These are phyloP conservation scores for Allantophomopsis lycopodina DNA, from an alignment of 2,329 filamentous ascomycete species.

Conservation along the genomic window DNA sequence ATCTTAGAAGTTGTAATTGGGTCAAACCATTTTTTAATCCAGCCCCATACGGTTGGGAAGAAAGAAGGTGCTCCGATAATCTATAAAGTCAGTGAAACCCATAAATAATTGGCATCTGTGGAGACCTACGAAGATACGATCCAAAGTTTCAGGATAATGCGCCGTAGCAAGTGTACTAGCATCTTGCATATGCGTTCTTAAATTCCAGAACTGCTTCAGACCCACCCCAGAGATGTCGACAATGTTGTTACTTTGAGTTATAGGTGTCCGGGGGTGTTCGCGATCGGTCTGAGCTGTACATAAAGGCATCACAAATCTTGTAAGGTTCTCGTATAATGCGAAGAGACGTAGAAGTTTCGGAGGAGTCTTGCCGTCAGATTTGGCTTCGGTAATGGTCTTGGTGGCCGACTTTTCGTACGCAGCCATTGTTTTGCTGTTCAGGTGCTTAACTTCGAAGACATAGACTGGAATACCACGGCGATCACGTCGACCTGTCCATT, in stretches of 20 bases:
- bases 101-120: too few species aligned
- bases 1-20: conserved; percentile 93
- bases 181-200: conserved; percentile 88
- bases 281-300: conserved; percentile 65
- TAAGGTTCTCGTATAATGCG: conserved; percentile 86
- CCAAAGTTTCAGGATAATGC: conserved; percentile 89
- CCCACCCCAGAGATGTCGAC: conserved; percentile 84
- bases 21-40: conserved; percentile 93
- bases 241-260: conserved; percentile 88
- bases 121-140: conserved; percentile 49
- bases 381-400: conserved; percentile 43
- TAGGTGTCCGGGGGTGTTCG: conserved; percentile 64
- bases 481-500: conserved; percentile 89
- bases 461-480: conserved; percentile 85
- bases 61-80: conserved; percentile 84
- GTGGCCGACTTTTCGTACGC: conserved; percentile 57
- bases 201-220: conserved; percentile 89
- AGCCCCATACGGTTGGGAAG: conserved; percentile 88
- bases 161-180: conserved; percentile 79
- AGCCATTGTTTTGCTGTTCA: conserved; percentile 70
- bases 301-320: conserved; percentile 73
- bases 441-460: conserved; percentile 72
- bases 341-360: conserved; percentile 75
- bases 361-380: conserved; percentile 51
- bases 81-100: conserved; percentile 17